Evolutionary conservation across 169 alveolate species (phyloP), one percentile per base, ranked within the genome.

Genomic region (Cryptosporidium ubiquitum): DNA sequence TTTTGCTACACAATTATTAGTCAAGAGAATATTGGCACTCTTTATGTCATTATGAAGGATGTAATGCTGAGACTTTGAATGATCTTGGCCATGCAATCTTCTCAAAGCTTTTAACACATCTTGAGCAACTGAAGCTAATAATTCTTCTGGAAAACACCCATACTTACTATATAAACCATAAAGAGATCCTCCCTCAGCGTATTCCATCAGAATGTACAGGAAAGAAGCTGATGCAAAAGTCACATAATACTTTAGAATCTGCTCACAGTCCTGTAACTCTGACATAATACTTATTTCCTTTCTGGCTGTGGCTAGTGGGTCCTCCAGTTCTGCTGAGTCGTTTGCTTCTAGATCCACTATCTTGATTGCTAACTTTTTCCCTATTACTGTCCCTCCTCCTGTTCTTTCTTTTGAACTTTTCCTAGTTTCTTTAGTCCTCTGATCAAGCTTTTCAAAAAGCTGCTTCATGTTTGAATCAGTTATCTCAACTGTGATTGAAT

Each of bases 21-120:
- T 86, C 29, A 96, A 74, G 20, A 96, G 91, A 39, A 96, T 89
- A 85, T 96, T 96, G 2, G 97, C 97, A 6, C 97, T 96, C 91
- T 96, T 96, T 16, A 96, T 93, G 85, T 96, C 98, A 89, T 97
- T 92, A 85, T 96, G 98, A n/a, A 96, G 89, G 33, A 93, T 92
- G 26, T 92, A 73, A n/a, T 40, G 10, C 42, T 47, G 70, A 0
- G 85, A 69, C 37, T 42, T 64, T 37, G 66, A 31, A 2, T 10
- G 69, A 4, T 18, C 37, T 26, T 31, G 69, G 26, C 58, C 42
- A 47, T 92, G 94, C 9, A 92, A 70, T 37, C 91, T 86, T 31
- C 1, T 70, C 20, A 92, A 70, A 4, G 92, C 92, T 60, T 18
- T 29, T 16, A 86, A 20, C 14, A 86, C 84, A 23, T 92, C 94